Evolutionary conservation across 1,284 basidiomycete genomes (phyloP).

Genomic region (Malassezia sympodialis): DNA sequence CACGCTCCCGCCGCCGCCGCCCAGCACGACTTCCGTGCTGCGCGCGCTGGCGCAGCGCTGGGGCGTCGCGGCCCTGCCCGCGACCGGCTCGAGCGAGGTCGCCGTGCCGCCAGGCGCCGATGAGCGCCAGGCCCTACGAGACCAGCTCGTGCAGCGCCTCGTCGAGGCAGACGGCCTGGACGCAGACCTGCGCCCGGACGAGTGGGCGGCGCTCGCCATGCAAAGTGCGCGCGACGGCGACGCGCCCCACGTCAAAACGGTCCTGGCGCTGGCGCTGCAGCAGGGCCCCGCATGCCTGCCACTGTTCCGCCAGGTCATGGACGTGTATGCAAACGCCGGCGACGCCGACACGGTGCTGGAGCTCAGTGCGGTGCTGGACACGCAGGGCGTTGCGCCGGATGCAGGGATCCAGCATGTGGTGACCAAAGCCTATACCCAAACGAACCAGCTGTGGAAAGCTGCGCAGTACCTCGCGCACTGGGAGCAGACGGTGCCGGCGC

Average conservation of each 20-base stretch:
- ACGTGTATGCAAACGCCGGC: conserved; percentile 53
- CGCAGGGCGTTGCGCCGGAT: conserved; percentile 20
- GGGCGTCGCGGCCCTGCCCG: background rate
- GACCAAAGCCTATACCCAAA: conserved; percentile 27
- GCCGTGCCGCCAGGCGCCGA: background rate
- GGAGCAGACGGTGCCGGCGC: conserved; percentile 22
- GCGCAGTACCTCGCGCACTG: conserved; percentile 25
- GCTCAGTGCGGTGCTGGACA: conserved; percentile 17
- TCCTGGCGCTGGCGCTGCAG: conserved; percentile 21
- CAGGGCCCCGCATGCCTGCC: conserved; percentile 15
- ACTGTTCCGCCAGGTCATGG: conserved; percentile 51
- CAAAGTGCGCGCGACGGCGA: conserved; percentile 24
- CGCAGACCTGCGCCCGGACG: conserved; percentile 21
- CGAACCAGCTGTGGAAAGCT: conserved; percentile 19
- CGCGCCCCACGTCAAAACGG: conserved; percentile 9
- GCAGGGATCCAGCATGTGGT: conserved; percentile 30
- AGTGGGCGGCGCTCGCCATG: conserved; percentile 33
- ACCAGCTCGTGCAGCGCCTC: background rate
- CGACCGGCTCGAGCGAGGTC: background rate
- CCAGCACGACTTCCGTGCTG: background rate
- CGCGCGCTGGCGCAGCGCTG: background rate
- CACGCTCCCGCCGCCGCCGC: background rate
- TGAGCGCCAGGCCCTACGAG: background rate
- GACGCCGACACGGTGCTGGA: conserved; percentile 46
- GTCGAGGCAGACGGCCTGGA: background rate